Percentiles rank a stretch among this genome's conserved stretches.
Evolutionary conservation across 2,329 filamentous ascomycete genomes (phyloP).

Genomic region (Madurella fahalii): DNA sequence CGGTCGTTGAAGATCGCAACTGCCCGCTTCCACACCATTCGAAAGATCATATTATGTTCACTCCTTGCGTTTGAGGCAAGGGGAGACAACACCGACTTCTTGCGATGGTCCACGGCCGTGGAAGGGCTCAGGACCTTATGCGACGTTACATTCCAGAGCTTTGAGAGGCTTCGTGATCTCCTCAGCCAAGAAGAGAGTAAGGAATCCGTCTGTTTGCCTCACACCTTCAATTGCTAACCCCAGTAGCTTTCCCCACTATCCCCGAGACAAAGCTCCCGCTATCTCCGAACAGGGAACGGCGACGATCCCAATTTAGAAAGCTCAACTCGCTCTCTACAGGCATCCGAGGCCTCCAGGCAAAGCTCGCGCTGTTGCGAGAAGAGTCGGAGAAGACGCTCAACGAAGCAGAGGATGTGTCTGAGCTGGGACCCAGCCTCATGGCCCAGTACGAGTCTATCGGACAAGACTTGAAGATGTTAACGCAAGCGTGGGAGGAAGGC

Average conservation of each 20-base stretch:
- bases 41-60: conserved; percentile 85
- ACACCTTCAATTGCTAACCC: conserved; percentile 16
- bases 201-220: conserved; percentile 29
- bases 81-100: conserved; percentile 70
- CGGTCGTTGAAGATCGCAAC: conserved; percentile 77
- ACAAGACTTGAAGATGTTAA: conserved; percentile 72
- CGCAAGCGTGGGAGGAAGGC: conserved; percentile 83
- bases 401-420: conserved; percentile 65
- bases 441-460: conserved; percentile 94
- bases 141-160: conserved; percentile 56
- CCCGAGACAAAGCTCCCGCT: conserved; percentile 56
- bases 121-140: conserved; percentile 69
- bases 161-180: conserved; percentile 62
- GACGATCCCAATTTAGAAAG: conserved; percentile 82
- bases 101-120: conserved; percentile 72
- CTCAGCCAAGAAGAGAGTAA: conserved; percentile 76
- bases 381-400: conserved; percentile 79
- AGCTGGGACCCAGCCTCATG: conserved; percentile 75
- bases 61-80: conserved; percentile 81
- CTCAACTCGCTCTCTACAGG: conserved; percentile 84
- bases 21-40: conserved; percentile 72
- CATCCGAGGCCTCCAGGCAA: conserved; percentile 88
- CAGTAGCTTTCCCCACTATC: conserved; percentile 48
- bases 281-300: conserved; percentile 74
- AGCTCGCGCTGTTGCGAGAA: conserved; percentile 86